Percentiles rank a stretch among this genome's conserved stretches.
Evolutionary conservation across 1,284 basidiomycete genomes (phyloP).

Genomic region (Pisolithus thermaeus): DNA sequence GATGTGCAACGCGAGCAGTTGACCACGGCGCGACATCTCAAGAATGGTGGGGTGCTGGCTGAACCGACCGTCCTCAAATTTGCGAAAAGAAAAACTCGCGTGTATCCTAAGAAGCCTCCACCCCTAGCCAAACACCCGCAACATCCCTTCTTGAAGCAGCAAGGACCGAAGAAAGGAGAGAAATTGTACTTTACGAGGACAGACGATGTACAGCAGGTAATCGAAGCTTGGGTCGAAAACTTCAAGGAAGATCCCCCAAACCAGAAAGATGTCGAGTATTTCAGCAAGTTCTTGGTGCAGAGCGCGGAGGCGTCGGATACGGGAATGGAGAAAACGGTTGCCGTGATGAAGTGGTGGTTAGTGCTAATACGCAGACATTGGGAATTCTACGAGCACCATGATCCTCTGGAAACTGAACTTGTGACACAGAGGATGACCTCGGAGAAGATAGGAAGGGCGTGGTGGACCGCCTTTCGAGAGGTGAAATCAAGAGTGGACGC

Average conservation of each 20-base stretch:
- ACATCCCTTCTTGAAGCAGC: slow-evolving; percentile 50
- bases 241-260: slow-evolving; percentile 58
- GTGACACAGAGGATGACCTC: slow-evolving; percentile 23
- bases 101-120: slow-evolving; percentile 34
- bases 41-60: slow-evolving; percentile 38
- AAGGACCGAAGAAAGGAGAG: slow-evolving; percentile 44
- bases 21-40: slow-evolving; percentile 45
- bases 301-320: slow-evolving; percentile 58
- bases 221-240: slow-evolving; percentile 68
- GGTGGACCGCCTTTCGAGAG: slow-evolving; percentile 71
- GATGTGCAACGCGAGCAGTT: slow-evolving; percentile 73
- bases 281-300: slow-evolving; percentile 63
- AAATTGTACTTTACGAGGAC: slow-evolving; percentile 53
- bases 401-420: slow-evolving; percentile 30
- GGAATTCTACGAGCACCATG: slow-evolving; percentile 44
- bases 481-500: slow-evolving; percentile 60
- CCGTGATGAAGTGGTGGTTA: slow-evolving; percentile 76
- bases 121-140: slow-evolving; percentile 45
- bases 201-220: slow-evolving; percentile 61
- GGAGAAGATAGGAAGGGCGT: slow-evolving; percentile 50
- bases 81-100: slow-evolving; percentile 28
- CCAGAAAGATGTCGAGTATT: slow-evolving; percentile 62
- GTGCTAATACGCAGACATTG: slow-evolving; percentile 56
- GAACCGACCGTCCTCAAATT: slow-evolving; percentile 48
- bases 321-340: slow-evolving; percentile 62